Evolutionary conservation across 345 rosid genomes (phyloP), one percentile per base, ranked within the genome.

Genomic region (Sonneratia alba): DNA sequence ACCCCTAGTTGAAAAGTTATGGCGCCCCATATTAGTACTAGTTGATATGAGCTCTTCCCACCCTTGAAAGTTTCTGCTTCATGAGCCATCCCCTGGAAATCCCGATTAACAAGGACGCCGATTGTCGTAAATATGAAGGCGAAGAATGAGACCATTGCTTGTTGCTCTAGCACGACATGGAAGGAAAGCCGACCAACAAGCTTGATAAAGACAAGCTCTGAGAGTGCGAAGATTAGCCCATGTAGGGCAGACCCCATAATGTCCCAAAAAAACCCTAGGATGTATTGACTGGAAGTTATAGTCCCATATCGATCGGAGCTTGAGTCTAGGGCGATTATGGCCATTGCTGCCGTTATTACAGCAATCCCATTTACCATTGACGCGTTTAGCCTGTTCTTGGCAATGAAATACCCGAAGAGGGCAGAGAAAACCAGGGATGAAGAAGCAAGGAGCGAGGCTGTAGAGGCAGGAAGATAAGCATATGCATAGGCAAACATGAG

Each of bases 391-490:
- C 83, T 87, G 82, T 89, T 93, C 66, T 87, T 84, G 71, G 88
- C 97, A 21, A 91, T 81, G 43, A 82, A 65, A 64, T 86, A 87
- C 36, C 95, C 96, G 55, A 84, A 91, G 3, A 89, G 75, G 27
- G 93, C 83, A 3, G 94, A 89, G 65, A 94, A 91, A 19, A 85
- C 87, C 47, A 91, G 79, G 18, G 97, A 87, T 3, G 97, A 88
- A 7, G 97, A 87, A 43, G 92, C 98, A 40, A 93, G 72, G 67
- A 93, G 98, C 13, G 96, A 69, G 45, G 97, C 87, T 24, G 96
- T 89, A 27, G 98, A 91, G 2, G 98, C 97, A 1, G 97, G 94
- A 67, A 91, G 94, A 61, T 93, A 91, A 0, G 96, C 97, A 40
- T 89, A 87, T 11, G 97, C 97, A 66, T 94, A 91, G 27, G 97